Conservation (phyloP, 495 filamentous ascomycete species). For the Penicillium pulvis region DNA sequence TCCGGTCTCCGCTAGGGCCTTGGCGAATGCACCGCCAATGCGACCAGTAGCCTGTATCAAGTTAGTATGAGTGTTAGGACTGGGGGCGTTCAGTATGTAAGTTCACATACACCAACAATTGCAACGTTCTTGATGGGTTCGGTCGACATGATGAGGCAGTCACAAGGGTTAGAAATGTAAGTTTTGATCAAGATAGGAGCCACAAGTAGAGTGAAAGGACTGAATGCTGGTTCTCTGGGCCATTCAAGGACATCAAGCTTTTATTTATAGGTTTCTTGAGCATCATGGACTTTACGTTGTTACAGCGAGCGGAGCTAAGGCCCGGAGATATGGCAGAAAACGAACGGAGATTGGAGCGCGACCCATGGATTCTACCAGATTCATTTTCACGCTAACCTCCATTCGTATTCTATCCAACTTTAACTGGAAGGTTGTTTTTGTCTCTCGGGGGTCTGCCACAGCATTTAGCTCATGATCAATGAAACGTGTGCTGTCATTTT, state of each 20-base stretch:
- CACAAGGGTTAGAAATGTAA: not conserved
- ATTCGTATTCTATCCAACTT: not conserved
- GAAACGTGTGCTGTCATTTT: too few species aligned
- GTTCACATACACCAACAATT: constrained; percentile 20
- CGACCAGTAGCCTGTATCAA: constrained; percentile 57
- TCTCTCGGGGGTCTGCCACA: too few species aligned
- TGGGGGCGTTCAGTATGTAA: too few species aligned
- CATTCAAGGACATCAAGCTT: not conserved
- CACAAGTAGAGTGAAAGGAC: not conserved
- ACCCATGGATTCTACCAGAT: not conserved
- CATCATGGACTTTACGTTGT: not conserved
- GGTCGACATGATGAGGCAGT: constrained; percentile 13
- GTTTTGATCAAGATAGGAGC: not conserved
- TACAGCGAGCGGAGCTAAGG: not conserved
- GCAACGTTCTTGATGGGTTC: constrained; percentile 15
- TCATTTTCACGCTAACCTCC: not conserved
- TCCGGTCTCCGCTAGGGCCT: constrained; percentile 48
- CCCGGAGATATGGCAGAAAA: not conserved
- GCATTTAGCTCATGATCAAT: too few species aligned
- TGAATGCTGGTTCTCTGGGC: not conserved
- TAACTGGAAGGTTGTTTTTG: not conserved
- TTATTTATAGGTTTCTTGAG: not conserved
- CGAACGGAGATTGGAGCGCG: not conserved
- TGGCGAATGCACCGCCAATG: constrained; percentile 56
- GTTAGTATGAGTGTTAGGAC: not conserved